A percentile compares a stretch with the other conserved stretches of the same genome.
Evolutionary conservation across 805 yeast species (phyloP).

Genomic region (Brettanomyces anomalus): DNA sequence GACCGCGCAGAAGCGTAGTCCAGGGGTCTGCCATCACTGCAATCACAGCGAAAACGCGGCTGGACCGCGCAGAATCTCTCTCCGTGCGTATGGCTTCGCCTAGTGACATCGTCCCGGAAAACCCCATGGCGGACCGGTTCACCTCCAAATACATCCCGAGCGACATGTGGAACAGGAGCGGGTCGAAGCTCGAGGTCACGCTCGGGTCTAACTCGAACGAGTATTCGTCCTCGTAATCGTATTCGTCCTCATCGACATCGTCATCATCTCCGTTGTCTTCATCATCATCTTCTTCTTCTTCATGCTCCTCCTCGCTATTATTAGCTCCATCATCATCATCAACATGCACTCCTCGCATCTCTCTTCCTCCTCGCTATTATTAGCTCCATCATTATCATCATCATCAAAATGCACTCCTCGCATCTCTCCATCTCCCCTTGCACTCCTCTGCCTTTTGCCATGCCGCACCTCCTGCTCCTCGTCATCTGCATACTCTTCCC

Average conservation of each 20-base stretch:
- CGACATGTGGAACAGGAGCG: slow-evolving; percentile 23
- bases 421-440: slow-evolving; percentile 45
- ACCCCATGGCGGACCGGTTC: neutral
- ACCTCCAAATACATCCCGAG: slow-evolving; percentile 21
- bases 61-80: slow-evolving; percentile 59
- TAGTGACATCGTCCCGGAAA: neutral
- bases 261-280: neutral
- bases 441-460: neutral
- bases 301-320: neutral
- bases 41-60: slow-evolving; percentile 20
- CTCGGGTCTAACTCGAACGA: slow-evolving; percentile 13
- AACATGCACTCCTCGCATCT: too few species aligned
- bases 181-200: slow-evolving; percentile 11
- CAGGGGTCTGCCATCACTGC: slow-evolving; percentile 47
- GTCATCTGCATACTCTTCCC: too few species aligned
- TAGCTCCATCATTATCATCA: slow-evolving; percentile 1
- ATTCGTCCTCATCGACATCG: neutral
- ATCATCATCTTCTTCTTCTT: neutral
- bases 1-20: slow-evolving; percentile 65
- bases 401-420: slow-evolving; percentile 64
- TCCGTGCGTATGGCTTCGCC: slow-evolving; percentile 49
- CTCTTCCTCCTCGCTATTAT: neutral
- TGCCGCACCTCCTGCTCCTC: too few species aligned
- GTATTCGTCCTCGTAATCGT: slow-evolving; percentile 11
- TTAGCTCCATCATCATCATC: neutral